Conservation (phyloP, 192 early-diverging fungal genomes). For the Gaertneriomyces sp. region DNA sequence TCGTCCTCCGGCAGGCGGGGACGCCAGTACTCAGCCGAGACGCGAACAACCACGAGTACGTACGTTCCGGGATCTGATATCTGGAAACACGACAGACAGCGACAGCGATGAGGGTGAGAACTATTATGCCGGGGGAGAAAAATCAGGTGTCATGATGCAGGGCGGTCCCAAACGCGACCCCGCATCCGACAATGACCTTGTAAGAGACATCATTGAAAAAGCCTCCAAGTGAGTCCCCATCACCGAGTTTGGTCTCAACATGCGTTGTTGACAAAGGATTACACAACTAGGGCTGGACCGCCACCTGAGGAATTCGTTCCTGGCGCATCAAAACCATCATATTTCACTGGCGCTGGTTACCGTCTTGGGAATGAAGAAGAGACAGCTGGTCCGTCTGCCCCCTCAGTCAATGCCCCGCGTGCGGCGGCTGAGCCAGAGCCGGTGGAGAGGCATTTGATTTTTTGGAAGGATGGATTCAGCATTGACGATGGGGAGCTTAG, state of each 20-base stretch:
- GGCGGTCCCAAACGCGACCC: slow-evolving; percentile 37
- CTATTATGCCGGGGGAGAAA: slow-evolving; percentile 92
- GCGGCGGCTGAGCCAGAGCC: not conserved
- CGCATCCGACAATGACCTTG: slow-evolving; percentile 50
- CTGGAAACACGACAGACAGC: slow-evolving; percentile 11
- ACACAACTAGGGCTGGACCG: slow-evolving; percentile 27
- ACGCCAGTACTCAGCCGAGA: not conserved
- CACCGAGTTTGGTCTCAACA: not conserved
- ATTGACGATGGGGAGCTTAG: slow-evolving; percentile 89
- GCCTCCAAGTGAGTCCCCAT: slow-evolving; percentile 55
- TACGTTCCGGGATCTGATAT: slow-evolving; percentile 27
- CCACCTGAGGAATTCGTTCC: slow-evolving; percentile 22
- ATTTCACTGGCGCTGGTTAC: slow-evolving; percentile 21
- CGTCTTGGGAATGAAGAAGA: slow-evolving; percentile 39
- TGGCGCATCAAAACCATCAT: slow-evolving; percentile 10
- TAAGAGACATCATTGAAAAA: slow-evolving; percentile 75
- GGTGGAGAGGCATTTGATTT: slow-evolving; percentile 74
- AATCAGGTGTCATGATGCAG: slow-evolving; percentile 59
- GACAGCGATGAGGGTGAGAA: slow-evolving; percentile 38
- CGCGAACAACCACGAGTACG: slow-evolving; percentile 21
- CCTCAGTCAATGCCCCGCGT: slow-evolving; percentile 12
- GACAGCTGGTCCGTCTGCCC: slow-evolving; percentile 18
- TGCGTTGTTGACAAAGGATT: slow-evolving; percentile 7
- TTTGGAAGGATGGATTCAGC: slow-evolving; percentile 95
- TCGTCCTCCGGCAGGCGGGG: not conserved